Base-by-base conservation (phyloP, 2,329 filamentous ascomycete species). In the Coniochaeta pulveracea region DNA sequence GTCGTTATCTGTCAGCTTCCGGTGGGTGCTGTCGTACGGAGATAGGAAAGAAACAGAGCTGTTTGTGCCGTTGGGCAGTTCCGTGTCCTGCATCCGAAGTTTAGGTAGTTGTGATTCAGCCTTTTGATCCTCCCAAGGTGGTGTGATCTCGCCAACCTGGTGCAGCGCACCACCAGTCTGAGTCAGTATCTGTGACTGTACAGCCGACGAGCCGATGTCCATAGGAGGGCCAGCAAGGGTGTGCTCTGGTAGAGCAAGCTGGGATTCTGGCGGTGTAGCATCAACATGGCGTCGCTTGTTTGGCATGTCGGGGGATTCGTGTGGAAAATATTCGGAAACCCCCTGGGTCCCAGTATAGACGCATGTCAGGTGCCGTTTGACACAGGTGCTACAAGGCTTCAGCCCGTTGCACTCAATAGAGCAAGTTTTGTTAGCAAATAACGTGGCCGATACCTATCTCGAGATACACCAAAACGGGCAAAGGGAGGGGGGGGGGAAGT, bases 351-450 rank as follows among this genome's bases (percentile, higher is more conserved):
- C 28, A n/a, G 52, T 54, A 43, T 69, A 71, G 18, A 52, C 44
- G 42, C 66, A 71, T 4, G 42, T 46, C 35, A 66, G 48, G 14
- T 47, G 55, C 49, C 69, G 64, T 54, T 72, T 76, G 27, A 58
- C 54, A 52, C 74, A 79, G 16, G 67, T 70, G 37, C 62, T 63
- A 51, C 74, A 79, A 23, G 72, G 72, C 33, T 57, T 61, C 29
- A 61, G 47, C 17, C 72, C 72, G 52, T 77, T 72, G 51, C 72
- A 77, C 72, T 77, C 31, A 29, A n/a, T n/a, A n/a, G 26, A 40
- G 32, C 38, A 40, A 32, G 27, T 23, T n/a, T 35, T 32, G 24
- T 36, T 29, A 37, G 37, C 29, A 38, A 40, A 35, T 30, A 33
- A 37, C 33, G 32, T 28, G 33, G 26, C 34, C 19, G 33, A 19